A percentile compares a stretch with the other conserved stretches of the same genome.
phyloP scores from a whole-genome alignment of 2,329 filamentous ascomycete species.

The Davidsoniella eucalypti region DNA sequence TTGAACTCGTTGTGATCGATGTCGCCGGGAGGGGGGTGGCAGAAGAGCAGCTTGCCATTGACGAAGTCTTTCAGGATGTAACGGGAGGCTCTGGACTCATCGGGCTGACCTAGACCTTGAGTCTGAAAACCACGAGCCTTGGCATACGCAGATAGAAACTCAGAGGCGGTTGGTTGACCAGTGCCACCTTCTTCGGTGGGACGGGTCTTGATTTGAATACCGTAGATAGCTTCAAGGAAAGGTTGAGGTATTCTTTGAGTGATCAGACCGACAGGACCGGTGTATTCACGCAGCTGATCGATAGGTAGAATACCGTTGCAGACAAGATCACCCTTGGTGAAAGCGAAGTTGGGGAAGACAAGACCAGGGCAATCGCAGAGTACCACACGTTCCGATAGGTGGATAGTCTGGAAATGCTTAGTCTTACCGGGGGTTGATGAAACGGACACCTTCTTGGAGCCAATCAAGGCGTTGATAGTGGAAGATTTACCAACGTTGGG shows the following conservation, averaged over 20 bases:
- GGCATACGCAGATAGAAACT: constrained; percentile 75
- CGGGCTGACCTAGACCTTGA: constrained; percentile 74
- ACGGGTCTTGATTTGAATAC: constrained; percentile 69
- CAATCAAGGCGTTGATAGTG: constrained; percentile 97
- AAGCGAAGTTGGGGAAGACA: constrained; percentile 95
- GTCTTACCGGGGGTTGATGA: constrained; percentile 96
- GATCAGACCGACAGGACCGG: constrained; percentile 69
- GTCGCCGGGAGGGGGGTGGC: constrained; percentile 64
- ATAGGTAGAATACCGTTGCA: constrained; percentile 92
- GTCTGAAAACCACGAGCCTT: constrained; percentile 81
- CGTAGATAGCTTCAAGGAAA: constrained; percentile 87
- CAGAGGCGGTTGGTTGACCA: constrained; percentile 66
- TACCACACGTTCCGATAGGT: constrained; percentile 75
- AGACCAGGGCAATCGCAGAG: constrained; percentile 97
- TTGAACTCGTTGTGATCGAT: constrained; percentile 70
- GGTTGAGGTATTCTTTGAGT: constrained; percentile 69
- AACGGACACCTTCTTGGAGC: constrained; percentile 95
- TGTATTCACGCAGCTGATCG: constrained; percentile 87
- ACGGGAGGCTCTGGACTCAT: constrained; percentile 80
- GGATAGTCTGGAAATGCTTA: constrained; percentile 98
- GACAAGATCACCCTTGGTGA: constrained; percentile 88
- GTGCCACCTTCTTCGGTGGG: constrained; percentile 85
- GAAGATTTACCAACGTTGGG: constrained; percentile 98
- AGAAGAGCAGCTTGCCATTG: constrained; percentile 84
- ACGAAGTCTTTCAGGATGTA: constrained; percentile 95